These are phyloP conservation scores for Ophiobolus disseminans DNA, from an alignment of 2,329 filamentous ascomycete genomes.

Conservation along the genomic window DNA sequence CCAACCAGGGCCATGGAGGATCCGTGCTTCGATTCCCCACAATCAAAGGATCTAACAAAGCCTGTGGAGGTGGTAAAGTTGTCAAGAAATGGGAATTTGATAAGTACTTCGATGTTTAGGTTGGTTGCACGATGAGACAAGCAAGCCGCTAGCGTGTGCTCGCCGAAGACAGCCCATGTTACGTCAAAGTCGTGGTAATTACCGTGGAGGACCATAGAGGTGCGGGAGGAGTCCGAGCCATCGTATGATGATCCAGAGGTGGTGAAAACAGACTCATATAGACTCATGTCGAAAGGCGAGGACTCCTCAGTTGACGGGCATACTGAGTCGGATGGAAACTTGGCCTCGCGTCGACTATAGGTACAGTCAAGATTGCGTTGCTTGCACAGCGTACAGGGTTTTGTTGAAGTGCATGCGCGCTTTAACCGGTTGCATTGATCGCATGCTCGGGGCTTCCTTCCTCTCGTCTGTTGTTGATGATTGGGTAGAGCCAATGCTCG, in stretches of 20 bases:
- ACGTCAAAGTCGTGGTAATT: background rate
- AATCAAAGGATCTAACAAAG: slow-evolving; percentile 3
- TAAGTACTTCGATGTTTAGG: slow-evolving; percentile 3
- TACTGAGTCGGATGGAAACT: background rate
- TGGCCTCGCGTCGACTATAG: background rate
- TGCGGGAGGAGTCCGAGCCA: background rate
- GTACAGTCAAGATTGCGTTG: background rate
- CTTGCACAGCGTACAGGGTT: slow-evolving; percentile 4
- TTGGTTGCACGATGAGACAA: slow-evolving; percentile 3
- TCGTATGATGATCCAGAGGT: background rate
- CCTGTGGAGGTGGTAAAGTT: slow-evolving; percentile 1
- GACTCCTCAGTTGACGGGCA: background rate
- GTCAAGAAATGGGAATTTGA: slow-evolving; percentile 6
- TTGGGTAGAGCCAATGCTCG: background rate
- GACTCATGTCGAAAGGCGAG: background rate
- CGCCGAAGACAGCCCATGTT: background rate
- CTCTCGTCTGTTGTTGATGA: background rate
- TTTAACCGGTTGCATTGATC: slow-evolving; percentile 5
- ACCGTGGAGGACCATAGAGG: background rate
- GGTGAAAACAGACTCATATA: slow-evolving; percentile 3
- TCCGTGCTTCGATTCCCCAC: background rate
- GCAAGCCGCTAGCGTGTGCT: background rate
- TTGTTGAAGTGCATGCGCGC: slow-evolving; percentile 4
- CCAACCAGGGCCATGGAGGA: background rate
- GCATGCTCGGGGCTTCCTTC: slow-evolving; percentile 3